Evolutionary conservation across 1,139 yeast species (phyloP), one percentile per base, ranked within the genome.

Genomic region (Tardiomyces digboiensis): DNA sequence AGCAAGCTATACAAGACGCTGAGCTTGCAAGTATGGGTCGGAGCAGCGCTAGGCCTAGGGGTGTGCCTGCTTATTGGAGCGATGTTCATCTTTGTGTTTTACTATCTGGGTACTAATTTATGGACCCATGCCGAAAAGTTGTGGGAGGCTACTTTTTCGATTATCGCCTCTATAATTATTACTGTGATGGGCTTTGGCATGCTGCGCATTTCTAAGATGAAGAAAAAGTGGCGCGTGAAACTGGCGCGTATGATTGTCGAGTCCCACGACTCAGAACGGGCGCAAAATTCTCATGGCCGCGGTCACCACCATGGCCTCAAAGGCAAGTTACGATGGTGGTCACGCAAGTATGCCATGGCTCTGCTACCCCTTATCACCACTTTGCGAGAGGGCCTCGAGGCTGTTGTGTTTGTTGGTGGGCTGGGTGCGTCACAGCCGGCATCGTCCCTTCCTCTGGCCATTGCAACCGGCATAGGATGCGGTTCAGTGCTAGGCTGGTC

Each of bases 81-180:
- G 36, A 72, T 80, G 21, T 84, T 88, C 63, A 78, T 88, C 42
- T 72, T 77, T 48, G 76, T 83, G 36, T 88, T 88, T 68, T 86
- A 86, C 60, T 65, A 82, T 43, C 68, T 85, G 44, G 89, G 93
- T 36, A 78, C 76, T 48, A 91, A 88, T 65, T 75, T 84, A 48
- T 86, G 94, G 82, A 78, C 89, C 20, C 69, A 74, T 45, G 78
- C 96, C 1, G 97, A 88, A 61, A 76, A 93, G 56, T 62, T 87
- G 40, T 88, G 97, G 97, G 97, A 88, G 67, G 96, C 95, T 40
- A 66, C 81, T 8, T 88, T 88, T 62, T 85, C 93, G 54, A 70
- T 88, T 49, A 66, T 87, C 49, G 88, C 95, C 6, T 77, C 93
- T 21, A 56, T 81, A 8, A 81, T 88, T 68, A 88, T 88, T 59